Evolutionary conservation across 1,284 basidiomycete species (phyloP).

Genomic region (Afroboletus lepidellus): DNA sequence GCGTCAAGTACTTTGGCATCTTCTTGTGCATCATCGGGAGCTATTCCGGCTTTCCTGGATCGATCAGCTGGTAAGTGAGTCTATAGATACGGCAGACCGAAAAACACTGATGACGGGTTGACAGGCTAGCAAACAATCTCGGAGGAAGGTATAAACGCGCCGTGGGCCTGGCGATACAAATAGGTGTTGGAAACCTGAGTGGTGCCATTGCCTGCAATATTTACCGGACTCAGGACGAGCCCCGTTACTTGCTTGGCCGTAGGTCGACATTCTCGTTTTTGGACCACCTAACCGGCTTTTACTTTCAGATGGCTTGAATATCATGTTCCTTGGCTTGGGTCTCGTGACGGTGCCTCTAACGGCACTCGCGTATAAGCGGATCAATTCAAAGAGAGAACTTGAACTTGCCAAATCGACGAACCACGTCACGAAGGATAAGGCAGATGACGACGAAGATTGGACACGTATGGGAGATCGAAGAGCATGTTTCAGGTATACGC

Average conservation of each 20-base stretch:
- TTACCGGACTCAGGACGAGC: neutral
- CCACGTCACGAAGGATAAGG: neutral
- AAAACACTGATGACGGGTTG: neutral
- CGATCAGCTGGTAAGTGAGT: conserved; percentile 2
- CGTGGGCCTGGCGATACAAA: conserved; percentile 1
- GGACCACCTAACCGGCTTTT: neutral
- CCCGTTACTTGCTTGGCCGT: conserved; percentile 2
- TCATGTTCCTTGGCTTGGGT: conserved; percentile 4
- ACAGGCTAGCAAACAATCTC: conserved; percentile 5
- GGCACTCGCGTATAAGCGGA: neutral
- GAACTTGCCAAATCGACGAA: neutral
- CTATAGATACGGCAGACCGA: too few relatives aligned
- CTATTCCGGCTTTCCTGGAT: conserved; percentile 2
- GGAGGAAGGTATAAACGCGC: conserved; percentile 2
- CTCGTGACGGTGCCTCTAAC: neutral
- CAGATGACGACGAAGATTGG: neutral
- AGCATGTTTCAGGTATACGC: neutral
- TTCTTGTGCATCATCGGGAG: conserved; percentile 1
- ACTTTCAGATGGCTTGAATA: neutral
- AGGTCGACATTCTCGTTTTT: neutral
- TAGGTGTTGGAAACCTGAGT: neutral
- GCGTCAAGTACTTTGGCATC: conserved; percentile 7
- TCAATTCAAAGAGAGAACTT: neutral
- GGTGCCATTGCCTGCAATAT: neutral
- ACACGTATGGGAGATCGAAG: neutral